Conservation (phyloP, 2,329 filamentous ascomycete species). For the Claviceps africana region DNA sequence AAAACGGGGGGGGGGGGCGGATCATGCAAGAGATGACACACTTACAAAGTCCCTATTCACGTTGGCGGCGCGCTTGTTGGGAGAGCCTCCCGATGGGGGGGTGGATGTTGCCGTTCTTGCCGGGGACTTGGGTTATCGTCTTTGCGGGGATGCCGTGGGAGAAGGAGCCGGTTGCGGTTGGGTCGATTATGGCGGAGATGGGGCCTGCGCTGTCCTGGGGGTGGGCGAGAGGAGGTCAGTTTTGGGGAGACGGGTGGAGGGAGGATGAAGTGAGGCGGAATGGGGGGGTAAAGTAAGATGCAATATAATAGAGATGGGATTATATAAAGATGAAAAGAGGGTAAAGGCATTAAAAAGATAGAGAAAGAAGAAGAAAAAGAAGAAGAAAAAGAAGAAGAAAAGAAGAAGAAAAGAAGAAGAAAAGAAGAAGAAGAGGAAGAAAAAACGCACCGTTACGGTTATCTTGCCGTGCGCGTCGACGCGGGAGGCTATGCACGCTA, state of each 20-base stretch:
- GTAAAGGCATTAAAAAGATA: too few species aligned
- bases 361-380: too few species aligned
- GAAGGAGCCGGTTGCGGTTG: conserved; percentile 22
- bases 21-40: background rate
- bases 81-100: too few species aligned
- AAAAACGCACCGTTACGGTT: too few species aligned
- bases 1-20: too few species aligned
- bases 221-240: background rate
- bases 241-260: too few species aligned
- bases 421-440: background rate
- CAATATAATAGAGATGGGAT: too few species aligned
- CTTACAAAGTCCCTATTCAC: background rate
- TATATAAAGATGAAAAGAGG: too few species aligned
- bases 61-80: background rate
- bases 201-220: conserved; percentile 23
- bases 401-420: background rate
- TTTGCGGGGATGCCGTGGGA: conserved; percentile 15
- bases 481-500: too few species aligned
- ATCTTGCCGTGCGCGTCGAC: too few species aligned
- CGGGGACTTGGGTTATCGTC: conserved; percentile 22
- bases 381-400: background rate
- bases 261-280: too few species aligned
- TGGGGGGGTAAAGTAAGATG: too few species aligned
- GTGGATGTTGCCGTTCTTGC: conserved; percentile 16
- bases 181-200: conserved; percentile 23